phyloP scores from a whole-genome alignment of 176 grass and related monocot genomes.

The Ampelocalamus luodianensis region DNA sequence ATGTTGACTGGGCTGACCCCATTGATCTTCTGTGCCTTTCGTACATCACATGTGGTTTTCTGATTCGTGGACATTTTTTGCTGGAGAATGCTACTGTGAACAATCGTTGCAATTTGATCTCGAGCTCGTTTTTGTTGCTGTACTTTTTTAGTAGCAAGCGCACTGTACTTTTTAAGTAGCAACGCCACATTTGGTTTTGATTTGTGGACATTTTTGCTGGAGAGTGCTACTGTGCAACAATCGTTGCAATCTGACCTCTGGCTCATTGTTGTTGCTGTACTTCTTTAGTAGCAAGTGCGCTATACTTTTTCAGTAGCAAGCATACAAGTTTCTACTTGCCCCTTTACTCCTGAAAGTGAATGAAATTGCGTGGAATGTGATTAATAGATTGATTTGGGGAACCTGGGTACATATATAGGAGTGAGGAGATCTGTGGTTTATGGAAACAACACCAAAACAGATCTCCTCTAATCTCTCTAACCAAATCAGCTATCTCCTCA shows the following conservation, averaged over 20 bases:
- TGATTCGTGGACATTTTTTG: background rate
- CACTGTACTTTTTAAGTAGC: no score
- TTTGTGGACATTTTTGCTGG: background rate
- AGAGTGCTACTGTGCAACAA: background rate
- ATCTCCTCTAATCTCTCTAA: no score
- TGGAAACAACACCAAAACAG: no score
- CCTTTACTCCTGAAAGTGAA: no score
- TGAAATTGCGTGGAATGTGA: no score
- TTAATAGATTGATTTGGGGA: no score
- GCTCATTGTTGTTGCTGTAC: background rate
- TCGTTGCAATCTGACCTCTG: background rate
- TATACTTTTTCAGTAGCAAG: background rate
- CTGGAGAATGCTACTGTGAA: background rate
- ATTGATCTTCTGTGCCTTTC: background rate
- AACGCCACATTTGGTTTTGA: background rate
- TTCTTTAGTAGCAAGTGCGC: background rate
- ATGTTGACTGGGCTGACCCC: background rate
- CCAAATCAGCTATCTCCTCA: no score
- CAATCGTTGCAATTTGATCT: background rate
- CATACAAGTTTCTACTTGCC: background rate
- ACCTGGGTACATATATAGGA: no score
- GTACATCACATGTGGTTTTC: conserved; percentile 13
- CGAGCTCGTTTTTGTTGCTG: background rate
- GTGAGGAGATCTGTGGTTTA: no score
- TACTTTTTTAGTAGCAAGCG: no score